Conservation (phyloP, 2,329 filamentous ascomycete species). For the Onygenales sp. region DNA sequence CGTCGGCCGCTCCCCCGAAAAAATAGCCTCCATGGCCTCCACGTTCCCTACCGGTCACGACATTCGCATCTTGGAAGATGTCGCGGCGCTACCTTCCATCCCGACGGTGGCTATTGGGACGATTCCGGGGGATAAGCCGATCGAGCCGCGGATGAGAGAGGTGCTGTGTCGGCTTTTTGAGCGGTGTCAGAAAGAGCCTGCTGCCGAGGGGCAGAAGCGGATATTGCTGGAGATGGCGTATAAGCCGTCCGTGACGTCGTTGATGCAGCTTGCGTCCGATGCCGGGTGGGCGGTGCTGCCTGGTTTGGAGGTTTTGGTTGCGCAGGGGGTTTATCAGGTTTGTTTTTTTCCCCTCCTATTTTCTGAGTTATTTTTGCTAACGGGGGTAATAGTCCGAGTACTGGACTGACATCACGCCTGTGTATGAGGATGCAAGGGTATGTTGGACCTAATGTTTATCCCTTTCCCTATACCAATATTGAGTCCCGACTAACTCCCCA, state of each 20-base stretch:
- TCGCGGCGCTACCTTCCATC: conserved; percentile 42
- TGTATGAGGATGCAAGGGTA: conserved; percentile 60
- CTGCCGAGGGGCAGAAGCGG: conserved; percentile 31
- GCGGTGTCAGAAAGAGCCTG: conserved; percentile 19
- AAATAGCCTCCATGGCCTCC: conserved; percentile 56
- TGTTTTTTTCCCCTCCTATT: conserved; percentile 18
- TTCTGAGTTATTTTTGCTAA: conserved; percentile 13
- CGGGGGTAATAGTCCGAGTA: conserved; percentile 59
- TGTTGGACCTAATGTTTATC: conserved; percentile 15
- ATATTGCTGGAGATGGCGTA: conserved; percentile 94
- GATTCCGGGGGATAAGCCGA: conserved; percentile 77
- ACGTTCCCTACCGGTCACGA: conserved; percentile 68
- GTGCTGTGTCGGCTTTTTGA: conserved; percentile 47
- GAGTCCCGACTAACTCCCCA: not conserved
- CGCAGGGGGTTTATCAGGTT: conserved; percentile 77
- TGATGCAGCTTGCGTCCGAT: conserved; percentile 75
- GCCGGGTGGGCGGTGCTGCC: conserved; percentile 75
- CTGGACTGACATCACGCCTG: conserved; percentile 72
- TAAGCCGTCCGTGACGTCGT: conserved; percentile 69
- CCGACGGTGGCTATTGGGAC: conserved; percentile 75
- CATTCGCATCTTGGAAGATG: conserved; percentile 52
- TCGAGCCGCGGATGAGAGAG: conserved; percentile 61
- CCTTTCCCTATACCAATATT: not conserved
- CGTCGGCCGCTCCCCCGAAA: conserved; percentile 63
- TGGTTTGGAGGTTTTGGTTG: conserved; percentile 79